Evolutionary conservation across 2,329 filamentous ascomycete species (phyloP).

Genomic region (Pestalotiopsis sp.): DNA sequence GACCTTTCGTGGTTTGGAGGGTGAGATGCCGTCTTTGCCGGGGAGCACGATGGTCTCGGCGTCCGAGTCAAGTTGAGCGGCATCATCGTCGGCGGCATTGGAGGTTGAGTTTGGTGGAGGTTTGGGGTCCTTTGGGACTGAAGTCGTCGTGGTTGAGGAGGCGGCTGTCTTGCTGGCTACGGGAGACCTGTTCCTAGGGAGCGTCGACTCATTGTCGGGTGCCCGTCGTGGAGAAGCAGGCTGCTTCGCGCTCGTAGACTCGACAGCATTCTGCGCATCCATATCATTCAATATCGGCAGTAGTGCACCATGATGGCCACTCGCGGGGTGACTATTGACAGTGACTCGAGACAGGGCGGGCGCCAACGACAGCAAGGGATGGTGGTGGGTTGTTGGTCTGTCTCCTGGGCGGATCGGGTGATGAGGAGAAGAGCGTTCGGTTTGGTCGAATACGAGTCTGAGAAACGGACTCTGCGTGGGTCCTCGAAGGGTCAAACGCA

Average conservation of each 20-base stretch:
- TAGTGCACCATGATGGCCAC: slow-evolving; percentile 63
- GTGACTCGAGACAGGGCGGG: slow-evolving; percentile 4
- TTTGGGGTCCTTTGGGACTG: slow-evolving; percentile 26
- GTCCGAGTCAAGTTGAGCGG: slow-evolving; percentile 64
- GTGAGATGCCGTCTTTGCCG: slow-evolving; percentile 66
- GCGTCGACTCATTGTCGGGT: slow-evolving; percentile 36
- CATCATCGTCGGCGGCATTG: slow-evolving; percentile 43
- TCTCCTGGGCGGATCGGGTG: not conserved
- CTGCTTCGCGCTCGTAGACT: slow-evolving; percentile 63
- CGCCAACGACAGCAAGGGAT: slow-evolving; percentile 12
- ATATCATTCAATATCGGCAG: slow-evolving; percentile 62
- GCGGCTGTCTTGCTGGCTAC: slow-evolving; percentile 22
- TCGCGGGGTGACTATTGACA: slow-evolving; percentile 34
- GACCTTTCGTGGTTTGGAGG: slow-evolving; percentile 64
- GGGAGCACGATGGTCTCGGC: slow-evolving; percentile 73
- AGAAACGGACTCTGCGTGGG: not conserved
- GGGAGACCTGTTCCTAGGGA: slow-evolving; percentile 24
- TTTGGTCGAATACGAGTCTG: slow-evolving; percentile 1
- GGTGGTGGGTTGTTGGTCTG: slow-evolving; percentile 2
- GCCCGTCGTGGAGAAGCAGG: slow-evolving; percentile 54
- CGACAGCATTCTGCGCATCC: slow-evolving; percentile 70
- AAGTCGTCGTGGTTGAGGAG: slow-evolving; percentile 10
- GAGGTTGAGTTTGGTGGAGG: not conserved
- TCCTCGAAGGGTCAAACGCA: slow-evolving; percentile 3
- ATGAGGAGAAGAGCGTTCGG: not conserved